phyloP scores from a whole-genome alignment of 2,329 filamentous ascomycete genomes.

The Epichloe festucae region DNA sequence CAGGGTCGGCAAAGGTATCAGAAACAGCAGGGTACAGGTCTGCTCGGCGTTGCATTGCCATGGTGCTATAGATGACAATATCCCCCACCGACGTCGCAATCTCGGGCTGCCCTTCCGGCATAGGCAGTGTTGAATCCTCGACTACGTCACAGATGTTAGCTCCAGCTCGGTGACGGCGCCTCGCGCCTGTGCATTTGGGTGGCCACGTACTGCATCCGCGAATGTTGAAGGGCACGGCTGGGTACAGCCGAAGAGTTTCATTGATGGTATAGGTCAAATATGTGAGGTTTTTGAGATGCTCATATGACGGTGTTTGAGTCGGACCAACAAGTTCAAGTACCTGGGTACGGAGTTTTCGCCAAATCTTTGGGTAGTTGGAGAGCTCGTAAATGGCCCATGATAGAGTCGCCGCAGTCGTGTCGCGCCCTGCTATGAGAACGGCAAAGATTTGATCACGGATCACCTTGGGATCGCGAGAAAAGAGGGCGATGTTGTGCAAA shows the following conservation, averaged over 20 bases:
- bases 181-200: too few species aligned
- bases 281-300: constrained; percentile 74
- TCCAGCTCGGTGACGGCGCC: too few species aligned
- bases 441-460: constrained; percentile 78
- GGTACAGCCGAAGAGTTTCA: constrained; percentile 67
- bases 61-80: constrained; percentile 50
- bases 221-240: constrained; percentile 67
- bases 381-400: constrained; percentile 78
- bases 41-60: constrained; percentile 58
- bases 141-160: constrained; percentile 28
- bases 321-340: constrained; percentile 55
- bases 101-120: constrained; percentile 49
- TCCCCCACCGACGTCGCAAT: constrained; percentile 51
- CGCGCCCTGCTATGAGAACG: constrained; percentile 70
- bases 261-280: constrained; percentile 63
- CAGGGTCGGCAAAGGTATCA: constrained; percentile 34
- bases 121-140: constrained; percentile 60
- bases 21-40: constrained; percentile 45
- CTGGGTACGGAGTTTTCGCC: constrained; percentile 57
- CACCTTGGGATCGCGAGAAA: constrained; percentile 58
- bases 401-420: constrained; percentile 74
- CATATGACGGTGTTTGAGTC: constrained; percentile 53
- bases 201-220: too few species aligned
- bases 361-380: constrained; percentile 52
- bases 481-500: constrained; percentile 69